Percentiles rank a stretch among this genome's conserved stretches.
Evolutionary conservation across 345 rosid genomes (phyloP).

Genomic region (Hirschfeldia incana): DNA sequence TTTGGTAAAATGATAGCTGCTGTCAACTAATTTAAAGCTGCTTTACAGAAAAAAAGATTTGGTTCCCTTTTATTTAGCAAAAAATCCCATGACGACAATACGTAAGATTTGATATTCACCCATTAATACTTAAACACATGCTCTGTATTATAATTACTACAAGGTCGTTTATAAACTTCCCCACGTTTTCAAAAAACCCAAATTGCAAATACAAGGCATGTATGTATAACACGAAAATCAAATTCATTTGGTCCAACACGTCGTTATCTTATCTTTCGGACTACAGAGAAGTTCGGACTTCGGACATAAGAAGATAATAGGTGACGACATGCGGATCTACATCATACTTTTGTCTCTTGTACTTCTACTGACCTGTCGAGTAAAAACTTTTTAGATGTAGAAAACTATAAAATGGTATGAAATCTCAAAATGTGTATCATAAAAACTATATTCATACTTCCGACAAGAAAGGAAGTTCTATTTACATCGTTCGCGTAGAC

Average conservation of each 20-base stretch:
- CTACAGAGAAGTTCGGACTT: neutral
- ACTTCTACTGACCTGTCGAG: neutral
- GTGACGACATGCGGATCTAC: neutral
- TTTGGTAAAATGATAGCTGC: neutral
- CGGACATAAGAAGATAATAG: neutral
- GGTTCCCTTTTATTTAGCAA: neutral
- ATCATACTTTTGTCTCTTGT: neutral
- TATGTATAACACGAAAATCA: neutral
- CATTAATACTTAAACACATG: neutral
- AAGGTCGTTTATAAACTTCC: neutral
- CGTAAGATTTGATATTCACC: neutral
- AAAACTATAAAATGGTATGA: neutral
- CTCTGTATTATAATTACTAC: neutral
- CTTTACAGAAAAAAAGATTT: neutral
- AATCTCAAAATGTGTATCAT: neutral
- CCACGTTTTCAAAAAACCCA: neutral
- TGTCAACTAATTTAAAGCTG: neutral
- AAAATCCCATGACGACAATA: neutral
- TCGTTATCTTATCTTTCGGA: neutral
- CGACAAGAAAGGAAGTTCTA: neutral
- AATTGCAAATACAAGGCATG: neutral
- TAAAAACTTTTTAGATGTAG: neutral
- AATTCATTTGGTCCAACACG: neutral
- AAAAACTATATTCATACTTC: neutral
- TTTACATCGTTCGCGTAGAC: neutral